Evolutionary conservation across 768 basidiomycete species (phyloP), one percentile per base, ranked within the genome.

Genomic region (Lactarius quietus): DNA sequence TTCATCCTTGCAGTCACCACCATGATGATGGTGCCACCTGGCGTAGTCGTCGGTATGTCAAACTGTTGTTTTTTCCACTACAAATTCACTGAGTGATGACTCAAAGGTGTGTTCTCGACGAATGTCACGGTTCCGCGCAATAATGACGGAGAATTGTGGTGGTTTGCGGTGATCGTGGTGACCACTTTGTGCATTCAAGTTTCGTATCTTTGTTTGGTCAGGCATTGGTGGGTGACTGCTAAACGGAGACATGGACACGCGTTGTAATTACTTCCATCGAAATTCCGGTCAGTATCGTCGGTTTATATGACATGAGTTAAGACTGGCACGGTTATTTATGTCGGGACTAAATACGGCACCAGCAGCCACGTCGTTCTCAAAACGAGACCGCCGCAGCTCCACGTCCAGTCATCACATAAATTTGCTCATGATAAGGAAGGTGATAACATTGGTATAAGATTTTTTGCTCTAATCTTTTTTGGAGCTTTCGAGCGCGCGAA

Each of bases 61-160:
- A 62, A 36, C 8, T 28, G 10, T 5, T 45, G 23, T 48, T 48
- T 17, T 33, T 36, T 23, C 14, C 57, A 20, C 23, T 52, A 4
- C 20, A 18, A 28, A 33, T 4, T 28, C 23, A 20, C 29, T 33
- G 48, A 52, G 35, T n/a, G 38, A 35, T 20, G 29, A 8, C 72
- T 26, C 15, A 51, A 51, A 92, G 93, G 89, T 52, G 28, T 84
- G 17, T 83, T 85, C 71, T 88, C 89, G 3, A 76, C 86, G 73
- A 96, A 97, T 71, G 70, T 88, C 51, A 73, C 67, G 6, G 68
- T 92, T 3, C 93, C 92, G 0, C 73, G 73, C n/a, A 90, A 91
- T 73, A 38, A 59, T 5, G 69, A 72, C 18, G 76, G 78, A 17
- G 78, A 78, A 17, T 82, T 77, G 73, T 78, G 81, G 71, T 78